These are phyloP conservation scores for Hydrangea macrophylla DNA, from an alignment of 148 eudicot species.

Conservation along the genomic window DNA sequence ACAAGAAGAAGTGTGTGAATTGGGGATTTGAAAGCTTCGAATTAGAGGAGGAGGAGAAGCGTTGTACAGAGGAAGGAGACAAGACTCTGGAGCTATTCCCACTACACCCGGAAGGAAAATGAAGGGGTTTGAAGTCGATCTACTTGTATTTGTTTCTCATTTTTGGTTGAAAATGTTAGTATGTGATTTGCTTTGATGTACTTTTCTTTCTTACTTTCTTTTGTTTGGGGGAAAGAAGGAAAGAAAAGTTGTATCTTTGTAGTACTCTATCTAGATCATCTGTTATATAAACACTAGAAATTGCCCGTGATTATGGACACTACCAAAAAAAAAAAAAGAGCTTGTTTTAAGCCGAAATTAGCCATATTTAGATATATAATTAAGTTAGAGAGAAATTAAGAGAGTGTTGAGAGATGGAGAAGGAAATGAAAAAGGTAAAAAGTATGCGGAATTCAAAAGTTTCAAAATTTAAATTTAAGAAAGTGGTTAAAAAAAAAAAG, in stretches of 20 bases:
- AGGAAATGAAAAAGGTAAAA: too few relatives aligned
- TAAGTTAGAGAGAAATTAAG: too few relatives aligned
- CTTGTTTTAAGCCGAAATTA: too few relatives aligned
- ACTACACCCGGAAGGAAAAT: conserved; percentile 75
- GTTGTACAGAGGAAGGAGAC: conserved; percentile 34
- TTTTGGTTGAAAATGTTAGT: not conserved
- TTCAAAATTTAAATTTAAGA: too few relatives aligned
- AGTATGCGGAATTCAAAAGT: too few relatives aligned
- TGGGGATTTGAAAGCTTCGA: conserved; percentile 59
- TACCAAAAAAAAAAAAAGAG: too few relatives aligned
- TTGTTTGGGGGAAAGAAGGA: conserved; percentile 49
- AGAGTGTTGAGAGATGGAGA: too few relatives aligned
- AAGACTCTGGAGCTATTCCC: conserved; percentile 88
- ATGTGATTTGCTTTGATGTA: conserved; percentile 11
- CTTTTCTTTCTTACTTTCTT: conserved; percentile 33
- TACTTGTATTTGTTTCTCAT: not conserved
- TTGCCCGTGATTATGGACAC: too few relatives aligned
- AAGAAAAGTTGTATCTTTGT: conserved; percentile 48
- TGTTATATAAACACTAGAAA: too few relatives aligned
- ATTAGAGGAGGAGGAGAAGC: conserved; percentile 25
- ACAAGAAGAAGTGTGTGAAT: conserved; percentile 65
- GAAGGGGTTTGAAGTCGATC: conserved; percentile 8
- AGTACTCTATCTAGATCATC: conserved; percentile 8
- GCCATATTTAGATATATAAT: too few relatives aligned
- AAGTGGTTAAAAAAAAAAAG: too few relatives aligned